phyloP scores from a whole-genome alignment of 2,329 filamentous ascomycete genomes.

The Cercospora brassicicola region DNA sequence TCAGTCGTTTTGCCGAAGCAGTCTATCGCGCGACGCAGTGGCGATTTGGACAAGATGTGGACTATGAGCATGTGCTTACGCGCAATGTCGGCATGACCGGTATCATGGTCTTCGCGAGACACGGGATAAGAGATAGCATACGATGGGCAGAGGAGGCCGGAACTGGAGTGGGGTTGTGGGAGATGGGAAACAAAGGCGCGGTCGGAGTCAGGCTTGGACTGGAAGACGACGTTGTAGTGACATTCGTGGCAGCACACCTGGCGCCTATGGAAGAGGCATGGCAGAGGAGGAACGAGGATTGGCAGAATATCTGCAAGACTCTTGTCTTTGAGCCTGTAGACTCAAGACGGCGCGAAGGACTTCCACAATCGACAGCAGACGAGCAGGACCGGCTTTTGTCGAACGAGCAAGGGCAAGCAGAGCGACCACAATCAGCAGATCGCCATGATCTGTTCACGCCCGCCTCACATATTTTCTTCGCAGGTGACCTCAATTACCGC shows the following conservation, averaged over 20 bases:
- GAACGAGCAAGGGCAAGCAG: not conserved
- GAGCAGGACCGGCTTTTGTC: slow-evolving; percentile 24
- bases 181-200: slow-evolving; percentile 95
- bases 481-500: slow-evolving; percentile 93
- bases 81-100: slow-evolving; percentile 86
- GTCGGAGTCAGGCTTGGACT: slow-evolving; percentile 74
- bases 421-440: not conserved
- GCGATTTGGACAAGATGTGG: slow-evolving; percentile 62
- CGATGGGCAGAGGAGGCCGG: slow-evolving; percentile 71
- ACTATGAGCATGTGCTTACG: slow-evolving; percentile 68
- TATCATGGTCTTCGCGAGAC: slow-evolving; percentile 78
- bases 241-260: slow-evolving; percentile 84
- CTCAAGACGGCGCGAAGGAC: slow-evolving; percentile 4
- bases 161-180: slow-evolving; percentile 77
- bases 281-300: slow-evolving; percentile 77
- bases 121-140: slow-evolving; percentile 59
- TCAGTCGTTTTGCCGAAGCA: slow-evolving; percentile 68
- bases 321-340: slow-evolving; percentile 63
- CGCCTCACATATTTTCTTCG: slow-evolving; percentile 76
- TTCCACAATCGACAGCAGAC: slow-evolving; percentile 27
- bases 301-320: slow-evolving; percentile 77
- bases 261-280: slow-evolving; percentile 82
- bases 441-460: slow-evolving; percentile 65
- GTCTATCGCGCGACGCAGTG: slow-evolving; percentile 46
- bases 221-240: slow-evolving; percentile 59